Percentiles rank a stretch among this genome's conserved stretches.
These are phyloP conservation scores for Suillus paluster DNA, from an alignment of 768 basidiomycete species.

Conservation along the genomic window DNA sequence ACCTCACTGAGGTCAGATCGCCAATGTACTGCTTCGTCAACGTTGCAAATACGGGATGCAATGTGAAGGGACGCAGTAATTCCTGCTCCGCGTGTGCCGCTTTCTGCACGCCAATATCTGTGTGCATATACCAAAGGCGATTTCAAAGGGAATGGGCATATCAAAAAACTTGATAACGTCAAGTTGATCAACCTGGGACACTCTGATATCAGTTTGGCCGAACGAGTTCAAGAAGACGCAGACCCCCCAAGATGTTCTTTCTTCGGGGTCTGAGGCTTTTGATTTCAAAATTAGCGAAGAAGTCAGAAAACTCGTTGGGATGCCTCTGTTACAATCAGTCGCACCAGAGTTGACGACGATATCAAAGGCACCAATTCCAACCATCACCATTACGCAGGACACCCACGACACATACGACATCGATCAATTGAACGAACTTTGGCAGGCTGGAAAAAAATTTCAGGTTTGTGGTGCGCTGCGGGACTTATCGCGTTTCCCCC, in stretches of 20 bases:
- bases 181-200: background rate
- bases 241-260: background rate
- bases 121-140: background rate
- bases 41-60: background rate
- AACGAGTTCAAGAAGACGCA: background rate
- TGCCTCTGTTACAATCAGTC: background rate
- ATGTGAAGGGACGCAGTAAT: background rate
- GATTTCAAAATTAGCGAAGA: background rate
- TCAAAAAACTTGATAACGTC: background rate
- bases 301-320: background rate
- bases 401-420: background rate
- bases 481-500: background rate
- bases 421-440: background rate
- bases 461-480: background rate
- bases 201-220: slow-evolving; percentile 1
- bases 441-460: background rate
- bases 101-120: background rate
- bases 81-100: background rate
- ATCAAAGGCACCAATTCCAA: background rate
- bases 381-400: background rate
- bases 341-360: background rate
- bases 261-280: background rate
- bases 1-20: background rate
- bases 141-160: background rate
- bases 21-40: background rate